A percentile compares a stretch with the other conserved stretches of the same genome.
These are phyloP conservation scores for Leccinum disarticulatum DNA, from an alignment of 768 basidiomycete species.

Conservation along the genomic window DNA sequence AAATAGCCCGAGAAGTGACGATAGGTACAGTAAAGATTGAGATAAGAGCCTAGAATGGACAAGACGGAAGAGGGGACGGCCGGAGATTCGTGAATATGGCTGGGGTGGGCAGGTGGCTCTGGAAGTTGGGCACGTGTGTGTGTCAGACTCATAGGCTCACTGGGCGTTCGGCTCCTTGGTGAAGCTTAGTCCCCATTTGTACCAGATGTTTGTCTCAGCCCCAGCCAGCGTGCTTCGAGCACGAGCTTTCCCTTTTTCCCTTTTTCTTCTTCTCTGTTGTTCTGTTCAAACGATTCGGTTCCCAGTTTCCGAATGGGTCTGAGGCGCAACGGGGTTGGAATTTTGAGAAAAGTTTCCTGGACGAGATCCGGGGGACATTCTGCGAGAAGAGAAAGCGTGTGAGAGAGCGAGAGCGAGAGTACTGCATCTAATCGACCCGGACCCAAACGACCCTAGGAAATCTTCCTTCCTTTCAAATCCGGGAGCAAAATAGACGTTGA, in stretches of 20 bases:
- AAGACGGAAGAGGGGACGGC: neutral
- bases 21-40: neutral
- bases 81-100: neutral
- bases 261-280: neutral
- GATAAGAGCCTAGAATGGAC: neutral
- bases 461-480: neutral
- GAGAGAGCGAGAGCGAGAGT: neutral
- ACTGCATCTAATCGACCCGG: constrained; percentile 11
- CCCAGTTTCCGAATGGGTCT: constrained; percentile 25
- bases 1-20: neutral
- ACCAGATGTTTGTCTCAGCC: neutral
- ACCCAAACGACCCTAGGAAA: constrained; percentile 5
- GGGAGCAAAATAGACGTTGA: constrained; percentile 15
- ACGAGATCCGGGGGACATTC: constrained; percentile 5
- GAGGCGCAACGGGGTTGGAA: constrained; percentile 4
- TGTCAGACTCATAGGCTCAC: neutral
- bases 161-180: neutral
- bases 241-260: constrained; percentile 5
- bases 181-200: neutral
- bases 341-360: neutral
- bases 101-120: neutral
- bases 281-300: constrained; percentile 2
- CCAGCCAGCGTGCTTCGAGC: constrained; percentile 16
- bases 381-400: neutral
- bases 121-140: neutral